Conservation (phyloP, 2,329 filamentous ascomycete species). For the Colletotrichum lini region DNA sequence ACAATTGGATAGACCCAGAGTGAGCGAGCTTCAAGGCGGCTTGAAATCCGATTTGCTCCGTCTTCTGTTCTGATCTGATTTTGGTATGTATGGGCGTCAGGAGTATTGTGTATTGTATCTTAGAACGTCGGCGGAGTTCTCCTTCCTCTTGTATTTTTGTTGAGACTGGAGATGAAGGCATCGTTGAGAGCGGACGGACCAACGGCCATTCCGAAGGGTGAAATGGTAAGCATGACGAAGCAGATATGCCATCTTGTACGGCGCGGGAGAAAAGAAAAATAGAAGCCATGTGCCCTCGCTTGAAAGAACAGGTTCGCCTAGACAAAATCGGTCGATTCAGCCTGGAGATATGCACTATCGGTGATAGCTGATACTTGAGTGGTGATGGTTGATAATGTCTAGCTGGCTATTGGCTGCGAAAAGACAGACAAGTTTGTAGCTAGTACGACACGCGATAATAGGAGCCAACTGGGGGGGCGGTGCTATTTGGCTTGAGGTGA, state of each 20-base stretch:
- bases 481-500: neutral
- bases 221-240: neutral
- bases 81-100: constrained; percentile 4
- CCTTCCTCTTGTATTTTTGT: neutral
- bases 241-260: neutral
- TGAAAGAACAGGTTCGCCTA: constrained; percentile 10
- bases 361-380: too few relatives aligned
- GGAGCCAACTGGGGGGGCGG: neutral
- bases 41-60: neutral
- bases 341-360: too few relatives aligned
- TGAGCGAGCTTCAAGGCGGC: constrained; percentile 20
- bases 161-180: constrained; percentile 21
- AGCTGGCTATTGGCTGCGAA: neutral
- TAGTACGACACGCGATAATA: neutral
- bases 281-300: neutral
- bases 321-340: neutral
- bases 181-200: neutral
- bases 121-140: constrained; percentile 10
- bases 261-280: neutral
- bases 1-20: constrained; percentile 51
- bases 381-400: too few relatives aligned
- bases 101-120: constrained; percentile 9
- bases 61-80: neutral
- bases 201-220: neutral
- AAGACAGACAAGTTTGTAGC: neutral